Evolutionary conservation across 2,329 filamentous ascomycete species (phyloP).

Genomic region (Fusarium devonianum): DNA sequence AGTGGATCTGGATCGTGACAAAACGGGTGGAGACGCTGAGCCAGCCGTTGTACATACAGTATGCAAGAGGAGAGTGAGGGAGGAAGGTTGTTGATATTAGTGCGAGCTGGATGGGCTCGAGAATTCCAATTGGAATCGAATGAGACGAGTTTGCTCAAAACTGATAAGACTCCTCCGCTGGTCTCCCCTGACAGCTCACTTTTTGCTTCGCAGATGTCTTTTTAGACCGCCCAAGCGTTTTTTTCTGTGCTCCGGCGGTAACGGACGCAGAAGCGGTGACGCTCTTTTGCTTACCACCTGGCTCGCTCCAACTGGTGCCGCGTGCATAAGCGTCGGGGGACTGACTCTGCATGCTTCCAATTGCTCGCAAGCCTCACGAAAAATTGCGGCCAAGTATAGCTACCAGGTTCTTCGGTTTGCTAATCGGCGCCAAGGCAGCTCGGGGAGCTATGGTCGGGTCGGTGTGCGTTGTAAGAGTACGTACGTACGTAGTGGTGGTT

Average conservation of each 20-base stretch:
- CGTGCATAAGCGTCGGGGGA: constrained; percentile 41
- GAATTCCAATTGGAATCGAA: no score
- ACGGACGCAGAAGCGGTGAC: constrained; percentile 36
- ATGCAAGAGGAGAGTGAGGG: no score
- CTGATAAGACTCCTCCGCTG: no score
- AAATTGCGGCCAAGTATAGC: constrained; percentile 7
- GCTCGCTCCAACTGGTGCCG: constrained; percentile 39
- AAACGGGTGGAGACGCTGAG: not conserved
- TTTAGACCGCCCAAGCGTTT: no score
- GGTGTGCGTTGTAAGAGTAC: constrained; percentile 22
- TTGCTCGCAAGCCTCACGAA: constrained; percentile 7
- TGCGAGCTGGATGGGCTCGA: no score
- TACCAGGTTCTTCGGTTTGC: not conserved
- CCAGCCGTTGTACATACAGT: not conserved
- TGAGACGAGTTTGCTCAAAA: no score
- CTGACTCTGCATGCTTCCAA: constrained; percentile 12
- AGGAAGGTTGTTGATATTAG: no score
- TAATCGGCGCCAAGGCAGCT: no score
- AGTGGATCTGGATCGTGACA: constrained; percentile 32
- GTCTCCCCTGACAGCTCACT: no score
- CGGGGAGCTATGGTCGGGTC: constrained; percentile 7
- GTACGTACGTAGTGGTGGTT: not conserved
- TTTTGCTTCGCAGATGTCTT: not conserved
- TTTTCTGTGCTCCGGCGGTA: constrained; percentile 8
- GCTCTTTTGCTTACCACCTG: constrained; percentile 26